Conservation (phyloP, 352 stramenopile species). For the Lagenidium giganteum region DNA sequence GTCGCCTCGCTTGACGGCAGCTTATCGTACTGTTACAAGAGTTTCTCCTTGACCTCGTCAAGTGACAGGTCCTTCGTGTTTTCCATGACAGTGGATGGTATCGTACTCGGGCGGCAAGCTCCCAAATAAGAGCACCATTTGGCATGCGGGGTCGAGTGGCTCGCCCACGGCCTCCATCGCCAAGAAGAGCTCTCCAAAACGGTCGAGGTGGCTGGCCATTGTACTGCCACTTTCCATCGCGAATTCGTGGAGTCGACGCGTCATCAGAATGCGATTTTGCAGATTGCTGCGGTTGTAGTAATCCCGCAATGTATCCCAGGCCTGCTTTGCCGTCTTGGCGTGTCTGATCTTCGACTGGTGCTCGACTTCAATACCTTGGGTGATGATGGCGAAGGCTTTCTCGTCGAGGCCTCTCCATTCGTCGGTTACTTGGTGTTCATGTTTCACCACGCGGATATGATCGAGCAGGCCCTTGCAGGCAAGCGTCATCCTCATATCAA, state of each 20-base stretch:
- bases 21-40: slow-evolving; percentile 3
- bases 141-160: background rate
- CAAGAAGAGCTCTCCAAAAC: slow-evolving; percentile 4
- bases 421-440: background rate
- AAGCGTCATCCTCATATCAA: slow-evolving; percentile 5
- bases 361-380: no score
- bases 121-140: slow-evolving; percentile 3
- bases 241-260: slow-evolving; percentile 13
- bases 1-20: no score
- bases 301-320: slow-evolving; percentile 6
- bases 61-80: slow-evolving; percentile 2
- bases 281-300: slow-evolving; percentile 22
- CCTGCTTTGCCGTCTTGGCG: slow-evolving; percentile 2
- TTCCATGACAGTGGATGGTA: slow-evolving; percentile 4
- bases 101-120: slow-evolving; percentile 3
- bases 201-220: slow-evolving; percentile 1
- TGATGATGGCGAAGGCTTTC: slow-evolving; percentile 3
- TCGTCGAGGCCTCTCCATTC: slow-evolving; percentile 2
- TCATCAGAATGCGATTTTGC: slow-evolving; percentile 21
- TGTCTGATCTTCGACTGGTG: slow-evolving; percentile 5
- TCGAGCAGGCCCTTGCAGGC: background rate
- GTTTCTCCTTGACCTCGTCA: background rate
- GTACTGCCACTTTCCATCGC: slow-evolving; percentile 1
- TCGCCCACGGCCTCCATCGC: slow-evolving; percentile 2
- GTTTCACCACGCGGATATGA: background rate